These are phyloP conservation scores for Anaeramoeba flamelloides DNA, from an alignment of 78 protist species.

Conservation along the genomic window DNA sequence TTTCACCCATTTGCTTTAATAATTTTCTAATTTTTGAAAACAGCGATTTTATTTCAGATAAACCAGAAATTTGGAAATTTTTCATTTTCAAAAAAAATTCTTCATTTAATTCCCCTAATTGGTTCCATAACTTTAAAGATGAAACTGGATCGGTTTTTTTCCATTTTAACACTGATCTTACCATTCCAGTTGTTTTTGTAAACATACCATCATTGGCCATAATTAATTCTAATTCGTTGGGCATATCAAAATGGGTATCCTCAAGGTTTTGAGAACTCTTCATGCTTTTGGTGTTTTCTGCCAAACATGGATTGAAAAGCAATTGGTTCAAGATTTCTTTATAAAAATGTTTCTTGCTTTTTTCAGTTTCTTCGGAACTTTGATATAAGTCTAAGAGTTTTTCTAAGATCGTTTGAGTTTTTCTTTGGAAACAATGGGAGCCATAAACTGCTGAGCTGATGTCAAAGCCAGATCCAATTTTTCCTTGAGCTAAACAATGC, in stretches of 20 bases:
- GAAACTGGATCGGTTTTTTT: neutral
- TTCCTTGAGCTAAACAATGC: neutral
- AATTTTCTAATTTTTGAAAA: neutral
- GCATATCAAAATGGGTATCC: too few relatives aligned
- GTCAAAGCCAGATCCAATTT: slow-evolving; percentile 1
- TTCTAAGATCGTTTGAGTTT: neutral
- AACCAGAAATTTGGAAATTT: neutral
- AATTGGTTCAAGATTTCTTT: neutral
- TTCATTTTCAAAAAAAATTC: neutral
- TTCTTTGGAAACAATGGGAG: neutral
- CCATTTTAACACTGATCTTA: neutral
- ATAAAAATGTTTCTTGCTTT: neutral
- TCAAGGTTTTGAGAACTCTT: too few relatives aligned
- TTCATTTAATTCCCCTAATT: neutral
- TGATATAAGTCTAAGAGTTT: neutral
- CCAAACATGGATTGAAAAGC: too few relatives aligned
- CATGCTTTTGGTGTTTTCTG: too few relatives aligned
- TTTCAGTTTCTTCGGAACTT: neutral
- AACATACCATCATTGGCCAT: neutral
- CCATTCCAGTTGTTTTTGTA: neutral
- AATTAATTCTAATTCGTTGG: neutral
- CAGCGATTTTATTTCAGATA: neutral
- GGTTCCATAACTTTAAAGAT: neutral
- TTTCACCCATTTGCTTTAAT: neutral
- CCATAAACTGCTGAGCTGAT: neutral